phyloP scores from a whole-genome alignment of 768 basidiomycete species.

The Russula ochroleuca region DNA sequence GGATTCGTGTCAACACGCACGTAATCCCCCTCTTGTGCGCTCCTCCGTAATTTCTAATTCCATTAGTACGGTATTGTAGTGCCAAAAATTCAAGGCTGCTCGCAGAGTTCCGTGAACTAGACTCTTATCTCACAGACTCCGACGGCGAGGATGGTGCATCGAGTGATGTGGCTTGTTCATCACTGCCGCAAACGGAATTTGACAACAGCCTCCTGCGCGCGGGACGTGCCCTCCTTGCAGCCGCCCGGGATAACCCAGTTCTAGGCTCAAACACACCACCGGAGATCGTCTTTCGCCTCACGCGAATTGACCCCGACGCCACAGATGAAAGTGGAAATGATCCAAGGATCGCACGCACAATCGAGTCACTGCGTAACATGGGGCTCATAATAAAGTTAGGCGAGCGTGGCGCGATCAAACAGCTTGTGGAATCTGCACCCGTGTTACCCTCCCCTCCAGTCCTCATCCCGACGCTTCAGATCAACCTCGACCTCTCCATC shows the following conservation, averaged over 20 bases:
- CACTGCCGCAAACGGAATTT: slow-evolving; percentile 48
- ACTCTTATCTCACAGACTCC: slow-evolving; percentile 70
- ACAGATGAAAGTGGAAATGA: slow-evolving; percentile 38
- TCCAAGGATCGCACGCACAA: slow-evolving; percentile 57
- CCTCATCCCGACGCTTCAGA: slow-evolving; percentile 48
- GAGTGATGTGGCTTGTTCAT: slow-evolving; percentile 30
- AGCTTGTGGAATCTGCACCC: slow-evolving; percentile 13
- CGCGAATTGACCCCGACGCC: slow-evolving; percentile 54
- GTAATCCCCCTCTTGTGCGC: slow-evolving; percentile 33
- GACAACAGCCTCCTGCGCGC: slow-evolving; percentile 72
- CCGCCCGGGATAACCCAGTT: slow-evolving; percentile 56
- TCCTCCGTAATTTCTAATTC: slow-evolving; percentile 10
- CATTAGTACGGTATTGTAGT: slow-evolving; percentile 37
- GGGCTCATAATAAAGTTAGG: slow-evolving; percentile 67
- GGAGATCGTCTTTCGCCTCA: slow-evolving; percentile 58
- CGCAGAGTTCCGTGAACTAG: slow-evolving; percentile 79
- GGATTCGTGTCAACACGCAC: slow-evolving; percentile 88
- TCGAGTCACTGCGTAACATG: slow-evolving; percentile 52
- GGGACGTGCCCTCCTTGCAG: slow-evolving; percentile 61
- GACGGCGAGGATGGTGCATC: slow-evolving; percentile 38
- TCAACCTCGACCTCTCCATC: slow-evolving; percentile 82
- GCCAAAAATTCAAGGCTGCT: slow-evolving; percentile 72
- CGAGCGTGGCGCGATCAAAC: slow-evolving; percentile 39
- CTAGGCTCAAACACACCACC: slow-evolving; percentile 39
- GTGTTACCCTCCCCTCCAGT: slow-evolving; percentile 11